Evolutionary conservation across 805 yeast genomes (phyloP), one percentile per base, ranked within the genome.

Genomic region (Blastobotrys attinorum): DNA sequence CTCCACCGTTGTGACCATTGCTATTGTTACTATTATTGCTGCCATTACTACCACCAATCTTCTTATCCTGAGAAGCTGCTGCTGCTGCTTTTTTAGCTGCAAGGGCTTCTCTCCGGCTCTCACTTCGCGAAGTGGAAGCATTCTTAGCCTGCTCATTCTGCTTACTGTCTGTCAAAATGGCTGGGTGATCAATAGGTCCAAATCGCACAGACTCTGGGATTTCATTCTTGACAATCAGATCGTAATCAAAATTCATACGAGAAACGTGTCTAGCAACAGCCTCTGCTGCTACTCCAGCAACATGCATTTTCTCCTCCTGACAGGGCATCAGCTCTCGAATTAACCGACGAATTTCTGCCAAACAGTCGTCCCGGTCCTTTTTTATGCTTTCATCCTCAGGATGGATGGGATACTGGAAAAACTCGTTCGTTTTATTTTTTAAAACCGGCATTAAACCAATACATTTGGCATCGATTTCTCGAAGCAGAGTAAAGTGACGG

Each of bases 251-350:
- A 58, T 89, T 84, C 50, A 92, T 72, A 41, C 97, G 71, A 41
- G 70, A 72, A 44, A 86, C 65, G 56, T 86, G 83, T 46, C 80
- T 77, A 23, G 72, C 66, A 37, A 88, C 72, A 10, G 81, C 73
- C 54, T 89, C 97, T 23, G 85, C 74, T 18, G 97, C 96, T 32
- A 86, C 81, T 1, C 90, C 81, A 3, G 97, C 90, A 34, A 92
- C 96, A 61, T 90, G 97, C 94, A 92, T 87, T 64, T 92, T 92
- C 61, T 92, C 97, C 60, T 90, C 97, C 44, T 90, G 65, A 48
- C 96, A 85, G 0, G 97, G 97, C 69, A 90, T 78, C 44, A 90
- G 70, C 46, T 85, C 95, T 49, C 71, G 68, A 16, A 77, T 67
- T 27, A 69, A 51, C 13, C 53, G 52, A 25, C 72, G 69, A 23